phyloP scores from a whole-genome alignment of 768 basidiomycete species.

The Omphalotus guepiniiformis region DNA sequence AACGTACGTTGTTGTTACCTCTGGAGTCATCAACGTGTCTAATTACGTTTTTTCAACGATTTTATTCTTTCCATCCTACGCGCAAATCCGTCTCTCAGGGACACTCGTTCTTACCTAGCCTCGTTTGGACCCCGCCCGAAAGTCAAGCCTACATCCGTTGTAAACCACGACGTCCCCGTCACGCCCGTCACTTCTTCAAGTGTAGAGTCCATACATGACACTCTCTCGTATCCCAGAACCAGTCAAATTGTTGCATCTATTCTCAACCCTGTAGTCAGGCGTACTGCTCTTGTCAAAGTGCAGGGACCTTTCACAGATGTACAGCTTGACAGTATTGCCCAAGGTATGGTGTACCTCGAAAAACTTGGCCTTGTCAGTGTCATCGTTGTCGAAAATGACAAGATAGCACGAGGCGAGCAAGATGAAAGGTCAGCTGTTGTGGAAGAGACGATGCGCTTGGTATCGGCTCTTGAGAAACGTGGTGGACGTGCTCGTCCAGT shows the following conservation, averaged over 20 bases:
- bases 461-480: constrained; percentile 75
- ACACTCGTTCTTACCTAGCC: constrained; percentile 85
- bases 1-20: constrained; percentile 40
- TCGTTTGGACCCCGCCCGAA: constrained; percentile 77
- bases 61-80: constrained; percentile 94
- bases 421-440: constrained; percentile 63
- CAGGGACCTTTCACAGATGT: constrained; percentile 94
- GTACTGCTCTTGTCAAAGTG: constrained; percentile 93
- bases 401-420: constrained; percentile 59
- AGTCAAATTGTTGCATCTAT: constrained; percentile 66
- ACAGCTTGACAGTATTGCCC: constrained; percentile 90
- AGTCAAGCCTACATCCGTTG: constrained; percentile 23
- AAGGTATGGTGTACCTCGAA: constrained; percentile 92
- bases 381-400: constrained; percentile 90
- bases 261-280: constrained; percentile 76
- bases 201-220: constrained; percentile 31
- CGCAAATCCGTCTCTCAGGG: constrained; percentile 87
- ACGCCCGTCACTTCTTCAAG: constrained; percentile 19
- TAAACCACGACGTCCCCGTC: constrained; percentile 22
- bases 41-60: constrained; percentile 51
- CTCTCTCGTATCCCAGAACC: constrained; percentile 33
- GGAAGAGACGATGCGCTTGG: constrained; percentile 84
- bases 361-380: constrained; percentile 95
- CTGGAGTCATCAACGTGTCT: constrained; percentile 1
- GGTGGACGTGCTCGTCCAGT: constrained; percentile 87